Percentiles rank a stretch among this genome's conserved stretches.
These are phyloP conservation scores for Tuber microsphaerosporum DNA, from an alignment of 495 filamentous ascomycete species.

Conservation along the genomic window DNA sequence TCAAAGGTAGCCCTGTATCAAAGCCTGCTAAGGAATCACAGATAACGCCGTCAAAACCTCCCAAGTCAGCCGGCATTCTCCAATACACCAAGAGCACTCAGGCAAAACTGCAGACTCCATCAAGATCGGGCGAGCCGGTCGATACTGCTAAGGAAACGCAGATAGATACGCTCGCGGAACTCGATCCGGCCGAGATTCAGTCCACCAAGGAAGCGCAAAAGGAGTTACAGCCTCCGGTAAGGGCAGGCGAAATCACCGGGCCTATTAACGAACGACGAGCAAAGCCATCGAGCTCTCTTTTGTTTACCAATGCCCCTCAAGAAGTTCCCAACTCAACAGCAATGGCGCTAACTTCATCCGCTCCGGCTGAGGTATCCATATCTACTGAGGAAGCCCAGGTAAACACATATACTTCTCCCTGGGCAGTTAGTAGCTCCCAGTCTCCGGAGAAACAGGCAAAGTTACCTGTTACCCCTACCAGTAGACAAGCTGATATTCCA, in stretches of 20 bases:
- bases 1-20: constrained; percentile 1
- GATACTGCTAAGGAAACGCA: not conserved
- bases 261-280: not conserved
- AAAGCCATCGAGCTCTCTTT: not conserved
- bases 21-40: constrained; percentile 5
- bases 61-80: not conserved
- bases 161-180: not conserved
- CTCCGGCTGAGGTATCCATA: not conserved
- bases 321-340: not conserved
- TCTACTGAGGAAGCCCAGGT: not conserved
- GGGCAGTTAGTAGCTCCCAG: not conserved
- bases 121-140: not conserved
- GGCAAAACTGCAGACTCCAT: not conserved
- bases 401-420: not conserved
- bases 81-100: not conserved
- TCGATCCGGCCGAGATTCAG: not conserved
- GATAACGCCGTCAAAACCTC: not conserved
- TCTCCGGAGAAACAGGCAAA: not conserved
- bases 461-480: not conserved
- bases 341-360: not conserved
- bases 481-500: constrained; percentile 1
- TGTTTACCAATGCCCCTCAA: not conserved
- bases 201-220: not conserved
- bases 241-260: not conserved
- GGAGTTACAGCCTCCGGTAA: not conserved